Percentiles rank a stretch among this genome's conserved stretches.
Conservation (phyloP, 352 stramenopile species). For the Phytophthora nicotianae region DNA sequence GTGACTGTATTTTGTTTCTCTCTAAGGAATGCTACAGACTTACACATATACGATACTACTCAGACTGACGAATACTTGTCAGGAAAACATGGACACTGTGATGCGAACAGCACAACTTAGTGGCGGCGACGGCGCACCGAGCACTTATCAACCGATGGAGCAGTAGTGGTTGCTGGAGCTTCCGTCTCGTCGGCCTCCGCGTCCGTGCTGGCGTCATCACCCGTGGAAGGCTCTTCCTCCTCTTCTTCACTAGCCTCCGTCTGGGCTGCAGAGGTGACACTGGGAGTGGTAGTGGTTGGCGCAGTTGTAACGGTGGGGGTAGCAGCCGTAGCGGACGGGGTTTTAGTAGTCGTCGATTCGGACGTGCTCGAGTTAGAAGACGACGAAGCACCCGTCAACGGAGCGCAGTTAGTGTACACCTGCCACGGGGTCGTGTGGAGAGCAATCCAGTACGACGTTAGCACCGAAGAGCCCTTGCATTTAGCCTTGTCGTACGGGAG, state of each 20-base stretch:
- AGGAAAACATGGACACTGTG: constrained; percentile 14
- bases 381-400: constrained; percentile 23
- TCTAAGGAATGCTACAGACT: constrained; percentile 23
- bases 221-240: constrained; percentile 4
- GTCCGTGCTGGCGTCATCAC: constrained; percentile 18
- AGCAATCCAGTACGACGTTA: constrained; percentile 54
- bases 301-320: constrained; percentile 17
- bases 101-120: constrained; percentile 17
- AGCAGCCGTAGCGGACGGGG: constrained; percentile 3
- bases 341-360: neutral
- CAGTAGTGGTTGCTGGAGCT: constrained; percentile 11
- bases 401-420: constrained; percentile 56
- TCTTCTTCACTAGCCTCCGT: constrained; percentile 9
- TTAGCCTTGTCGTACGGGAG: constrained; percentile 50
- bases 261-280: constrained; percentile 9
- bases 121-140: constrained; percentile 32
- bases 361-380: constrained; percentile 21
- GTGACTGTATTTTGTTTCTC: constrained; percentile 21
- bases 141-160: constrained; percentile 36
- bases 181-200: constrained; percentile 18
- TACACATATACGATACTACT: constrained; percentile 27
- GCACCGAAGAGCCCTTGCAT: constrained; percentile 33
- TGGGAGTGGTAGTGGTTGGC: constrained; percentile 13
- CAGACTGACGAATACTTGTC: constrained; percentile 9
- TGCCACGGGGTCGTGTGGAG: constrained; percentile 54